Percentiles rank a stretch among this genome's conserved stretches.
Conservation (phyloP, 306 rosid species). For the Psophocarpus tetragonolobus region DNA sequence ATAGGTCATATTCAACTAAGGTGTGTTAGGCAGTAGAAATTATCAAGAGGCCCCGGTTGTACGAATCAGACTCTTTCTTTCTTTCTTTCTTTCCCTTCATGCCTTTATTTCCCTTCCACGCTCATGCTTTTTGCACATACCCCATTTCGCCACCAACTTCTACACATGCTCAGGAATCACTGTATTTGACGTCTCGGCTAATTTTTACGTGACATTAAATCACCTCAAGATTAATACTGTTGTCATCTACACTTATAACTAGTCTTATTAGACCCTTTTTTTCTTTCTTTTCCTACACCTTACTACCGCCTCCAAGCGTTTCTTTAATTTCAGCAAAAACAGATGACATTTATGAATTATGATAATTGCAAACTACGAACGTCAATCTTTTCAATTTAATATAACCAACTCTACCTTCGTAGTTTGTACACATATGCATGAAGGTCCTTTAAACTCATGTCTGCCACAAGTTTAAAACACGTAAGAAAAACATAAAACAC, state of each 20-base stretch:
- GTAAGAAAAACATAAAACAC: no score
- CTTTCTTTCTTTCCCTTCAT: not conserved
- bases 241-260: no score
- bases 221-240: no score
- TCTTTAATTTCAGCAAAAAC: not conserved
- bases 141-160: constrained; percentile 1
- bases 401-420: not conserved
- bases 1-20: constrained; percentile 49
- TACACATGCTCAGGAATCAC: not conserved
- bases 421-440: not conserved
- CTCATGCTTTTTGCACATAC: not conserved
- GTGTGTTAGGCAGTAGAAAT: constrained; percentile 46
- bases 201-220: not conserved
- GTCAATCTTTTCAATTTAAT: not conserved
- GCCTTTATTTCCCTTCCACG: not conserved
- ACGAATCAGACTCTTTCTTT: constrained; percentile 17
- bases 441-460: not conserved
- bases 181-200: not conserved
- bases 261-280: no score
- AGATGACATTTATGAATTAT: not conserved
- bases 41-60: constrained; percentile 35
- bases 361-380: not conserved
- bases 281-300: not conserved
- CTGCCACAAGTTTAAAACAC: no score
- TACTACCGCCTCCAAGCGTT: not conserved